Evolutionary conservation across 2,329 filamentous ascomycete genomes (phyloP), one percentile per base, ranked within the genome.

Genomic region (Plenodomus biglobosus): DNA sequence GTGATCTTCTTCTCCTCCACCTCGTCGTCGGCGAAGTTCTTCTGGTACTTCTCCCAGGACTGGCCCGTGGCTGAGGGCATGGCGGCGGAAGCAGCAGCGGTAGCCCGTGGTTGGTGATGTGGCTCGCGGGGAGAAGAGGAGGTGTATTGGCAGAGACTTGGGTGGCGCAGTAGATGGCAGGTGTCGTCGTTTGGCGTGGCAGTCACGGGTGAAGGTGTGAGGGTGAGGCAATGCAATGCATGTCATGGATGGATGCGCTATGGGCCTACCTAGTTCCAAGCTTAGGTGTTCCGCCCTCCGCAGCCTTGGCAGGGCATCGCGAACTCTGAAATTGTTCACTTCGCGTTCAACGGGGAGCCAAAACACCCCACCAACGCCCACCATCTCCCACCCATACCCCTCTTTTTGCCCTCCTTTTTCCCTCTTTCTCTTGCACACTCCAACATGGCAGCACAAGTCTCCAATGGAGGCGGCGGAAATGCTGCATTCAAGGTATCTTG

Each of bases 1-100:
- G 91, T 92, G 72, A 99, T 99, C 85, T 99, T 99, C 87, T 99
- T 99, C 83, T 99, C 94, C 73, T 95, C 91, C 75, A 92, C 81
- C 74, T 97, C 94, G 67, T 99, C 94, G 70, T 99, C 94, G 70
- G 87, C 92, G 71, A 90, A 99, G 71, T 86, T 92, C 83, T 97
- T 96, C 79, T 89, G 84, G 82, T 96, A 97, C 80, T 97, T 97
- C 83, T 99, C 94, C 94, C 94, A 99, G 83, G 85, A 90, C 75
- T 82, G 78, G 73, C 94, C 94, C 68, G 88, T 95, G 76, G 94
- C 92, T 79, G 89, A 92, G 82, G 92, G 92, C 92, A 96, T 84
- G 70, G 71, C 58, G 52, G 58, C 37, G 46, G 30, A 44, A 46
- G 50, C 49, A 38, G 52, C 16, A 34, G 24, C 39, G 20, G 27